Conservation (phyloP, 805 yeast genomes). For the Nakazawaea ambrosiae region DNA sequence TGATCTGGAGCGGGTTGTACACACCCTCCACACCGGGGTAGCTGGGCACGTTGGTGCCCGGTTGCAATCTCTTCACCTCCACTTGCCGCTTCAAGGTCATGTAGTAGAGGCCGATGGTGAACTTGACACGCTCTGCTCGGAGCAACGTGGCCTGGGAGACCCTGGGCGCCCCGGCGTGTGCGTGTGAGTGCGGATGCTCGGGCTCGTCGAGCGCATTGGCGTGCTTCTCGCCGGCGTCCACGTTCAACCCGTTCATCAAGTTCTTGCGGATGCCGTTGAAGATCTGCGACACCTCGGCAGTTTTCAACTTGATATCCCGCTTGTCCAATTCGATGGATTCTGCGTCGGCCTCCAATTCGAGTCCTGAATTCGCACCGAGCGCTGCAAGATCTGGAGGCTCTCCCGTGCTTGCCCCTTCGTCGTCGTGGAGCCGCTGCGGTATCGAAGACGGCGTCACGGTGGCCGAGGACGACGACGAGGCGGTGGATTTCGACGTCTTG, state of each 20-base stretch:
- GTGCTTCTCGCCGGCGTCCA: conserved; percentile 24
- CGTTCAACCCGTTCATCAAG: conserved; percentile 31
- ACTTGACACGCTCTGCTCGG: conserved; percentile 43
- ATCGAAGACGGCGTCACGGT: neutral
- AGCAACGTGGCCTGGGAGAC: neutral
- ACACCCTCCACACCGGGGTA: conserved; percentile 55
- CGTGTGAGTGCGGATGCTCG: neutral
- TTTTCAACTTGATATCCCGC: conserved; percentile 20
- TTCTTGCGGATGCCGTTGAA: conserved; percentile 35
- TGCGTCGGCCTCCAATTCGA: neutral
- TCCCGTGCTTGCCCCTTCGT: no score
- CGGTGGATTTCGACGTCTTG: neutral
- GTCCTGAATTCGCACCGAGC: neutral
- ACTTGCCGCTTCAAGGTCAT: conserved; percentile 34
- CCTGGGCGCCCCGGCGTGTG: neutral
- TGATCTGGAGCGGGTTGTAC: conserved; percentile 79
- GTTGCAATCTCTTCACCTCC: conserved; percentile 20
- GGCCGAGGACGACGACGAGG: conserved; percentile 1
- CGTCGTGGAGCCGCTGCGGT: no score
- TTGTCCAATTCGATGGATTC: neutral
- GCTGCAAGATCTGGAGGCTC: no score
- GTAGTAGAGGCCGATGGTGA: conserved; percentile 43
- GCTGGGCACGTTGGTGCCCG: conserved; percentile 16
- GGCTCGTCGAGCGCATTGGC: neutral
- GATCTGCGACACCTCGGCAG: conserved; percentile 31